A percentile compares a stretch with the other conserved stretches of the same genome.
Evolutionary conservation across 257 asterid species (phyloP).

Genomic region (Penstemon newberryi): DNA sequence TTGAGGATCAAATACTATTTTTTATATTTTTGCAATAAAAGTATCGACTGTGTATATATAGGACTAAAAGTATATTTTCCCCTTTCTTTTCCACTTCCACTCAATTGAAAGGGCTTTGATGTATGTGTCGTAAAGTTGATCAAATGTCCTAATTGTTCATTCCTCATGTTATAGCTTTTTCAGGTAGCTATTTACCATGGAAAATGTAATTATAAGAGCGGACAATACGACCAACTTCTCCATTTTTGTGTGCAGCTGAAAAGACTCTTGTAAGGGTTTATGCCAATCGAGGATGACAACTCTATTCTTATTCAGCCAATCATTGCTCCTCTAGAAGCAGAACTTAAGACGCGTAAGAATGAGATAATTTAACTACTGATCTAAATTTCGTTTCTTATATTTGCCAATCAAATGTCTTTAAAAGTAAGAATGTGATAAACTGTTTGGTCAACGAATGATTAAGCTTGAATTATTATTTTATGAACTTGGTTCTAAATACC

Average conservation of each 20-base stretch:
- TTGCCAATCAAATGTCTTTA: constrained; percentile 1
- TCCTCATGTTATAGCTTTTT: constrained; percentile 10
- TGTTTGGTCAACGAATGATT: neutral
- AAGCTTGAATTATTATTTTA: neutral
- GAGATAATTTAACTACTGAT: too few species aligned
- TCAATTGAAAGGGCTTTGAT: neutral
- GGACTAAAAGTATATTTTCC: too few species aligned
- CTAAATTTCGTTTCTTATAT: too few species aligned
- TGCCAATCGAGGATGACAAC: too few species aligned
- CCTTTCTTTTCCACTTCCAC: too few species aligned
- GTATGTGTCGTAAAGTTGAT: neutral
- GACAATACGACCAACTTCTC: constrained; percentile 93
- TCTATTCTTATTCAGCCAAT: too few species aligned
- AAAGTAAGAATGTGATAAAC: constrained; percentile 8
- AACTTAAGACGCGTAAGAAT: too few species aligned
- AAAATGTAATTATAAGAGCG: constrained; percentile 78
- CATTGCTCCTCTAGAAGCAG: too few species aligned
- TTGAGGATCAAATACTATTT: too few species aligned
- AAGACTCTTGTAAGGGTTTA: neutral
- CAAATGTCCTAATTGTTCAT: neutral
- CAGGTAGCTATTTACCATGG: constrained; percentile 96
- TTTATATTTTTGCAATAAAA: too few species aligned
- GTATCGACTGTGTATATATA: too few species aligned
- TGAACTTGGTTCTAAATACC: too few species aligned
- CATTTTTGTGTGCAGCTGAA: constrained; percentile 77